A percentile compares a stretch with the other conserved stretches of the same genome.
These are phyloP conservation scores for Colletotrichum tamarilloi DNA, from an alignment of 2,329 filamentous ascomycete genomes.

Conservation along the genomic window DNA sequence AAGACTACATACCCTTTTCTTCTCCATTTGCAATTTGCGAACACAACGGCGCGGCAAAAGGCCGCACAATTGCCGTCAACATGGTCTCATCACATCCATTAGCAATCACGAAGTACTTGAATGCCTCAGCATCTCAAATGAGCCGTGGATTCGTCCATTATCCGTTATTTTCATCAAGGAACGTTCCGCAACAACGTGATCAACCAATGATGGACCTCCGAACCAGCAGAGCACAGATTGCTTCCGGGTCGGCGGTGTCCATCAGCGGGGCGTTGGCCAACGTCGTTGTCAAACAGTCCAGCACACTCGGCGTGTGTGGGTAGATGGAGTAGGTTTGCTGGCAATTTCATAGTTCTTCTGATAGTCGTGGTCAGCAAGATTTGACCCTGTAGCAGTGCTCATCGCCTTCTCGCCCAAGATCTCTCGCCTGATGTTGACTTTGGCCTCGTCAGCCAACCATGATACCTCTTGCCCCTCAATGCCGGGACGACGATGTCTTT, in stretches of 20 bases:
- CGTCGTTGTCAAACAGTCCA: not conserved
- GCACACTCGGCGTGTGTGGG: not conserved
- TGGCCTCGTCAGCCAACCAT: not conserved
- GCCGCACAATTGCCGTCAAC: not conserved
- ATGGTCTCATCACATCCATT: not conserved
- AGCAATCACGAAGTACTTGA: not conserved
- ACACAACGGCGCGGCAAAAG: not conserved
- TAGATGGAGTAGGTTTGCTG: not conserved
- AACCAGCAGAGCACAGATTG: not conserved
- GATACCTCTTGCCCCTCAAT: not conserved
- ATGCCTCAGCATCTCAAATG: not conserved
- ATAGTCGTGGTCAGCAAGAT: conserved; percentile 8
- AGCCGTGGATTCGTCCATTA: not conserved
- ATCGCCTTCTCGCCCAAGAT: not conserved
- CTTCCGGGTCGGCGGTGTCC: conserved; percentile 11
- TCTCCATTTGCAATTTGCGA: not conserved
- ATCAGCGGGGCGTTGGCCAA: not conserved
- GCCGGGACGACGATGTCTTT: not conserved
- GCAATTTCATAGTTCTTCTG: not conserved
- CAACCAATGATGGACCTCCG: not conserved
- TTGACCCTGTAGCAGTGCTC: not conserved
- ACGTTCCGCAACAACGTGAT: not conserved
- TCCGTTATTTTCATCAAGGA: conserved; percentile 1
- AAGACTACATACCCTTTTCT: not conserved
- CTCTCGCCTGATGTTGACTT: not conserved